A percentile compares a stretch with the other conserved stretches of the same genome.
Conservation (phyloP, 2,329 filamentous ascomycete genomes). For the Cladosporium sp. region DNA sequence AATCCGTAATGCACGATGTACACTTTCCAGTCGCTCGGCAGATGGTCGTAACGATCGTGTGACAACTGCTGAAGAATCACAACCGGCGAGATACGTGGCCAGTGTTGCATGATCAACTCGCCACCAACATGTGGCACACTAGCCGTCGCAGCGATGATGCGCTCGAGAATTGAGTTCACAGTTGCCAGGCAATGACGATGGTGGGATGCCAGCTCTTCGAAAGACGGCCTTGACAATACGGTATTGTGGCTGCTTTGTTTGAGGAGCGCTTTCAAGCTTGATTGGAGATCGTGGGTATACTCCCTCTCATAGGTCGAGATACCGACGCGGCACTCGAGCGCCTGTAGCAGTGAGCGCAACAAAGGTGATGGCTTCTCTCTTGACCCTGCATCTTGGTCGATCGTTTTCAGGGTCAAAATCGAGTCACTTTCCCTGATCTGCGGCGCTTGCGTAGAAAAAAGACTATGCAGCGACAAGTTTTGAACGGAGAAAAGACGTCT, state of each 20-base stretch:
- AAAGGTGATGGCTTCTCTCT: no score
- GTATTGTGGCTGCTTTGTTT: neutral
- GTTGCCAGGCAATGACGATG: no score
- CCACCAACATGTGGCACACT: neutral
- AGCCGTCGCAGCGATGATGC: neutral
- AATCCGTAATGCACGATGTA: slow-evolving; percentile 41
- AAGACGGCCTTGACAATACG: neutral
- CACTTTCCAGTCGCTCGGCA: slow-evolving; percentile 35
- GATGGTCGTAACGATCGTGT: slow-evolving; percentile 25
- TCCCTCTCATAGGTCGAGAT: slow-evolving; percentile 6
- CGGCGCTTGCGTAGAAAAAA: neutral
- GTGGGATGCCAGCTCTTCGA: no score
- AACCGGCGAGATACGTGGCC: slow-evolving; percentile 40
- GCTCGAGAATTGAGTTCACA: no score
- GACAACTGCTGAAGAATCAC: slow-evolving; percentile 46
- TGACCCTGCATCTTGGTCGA: no score
- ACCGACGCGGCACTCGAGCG: no score
- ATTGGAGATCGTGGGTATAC: neutral
- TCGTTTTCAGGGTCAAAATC: no score
- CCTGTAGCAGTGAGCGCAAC: no score
- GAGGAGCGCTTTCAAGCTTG: neutral
- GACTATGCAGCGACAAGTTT: no score
- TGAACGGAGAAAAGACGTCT: neutral
- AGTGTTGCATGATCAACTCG: slow-evolving; percentile 31
- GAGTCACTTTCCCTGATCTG: no score